Evolutionary conservation across 805 yeast genomes (phyloP), one percentile per base, ranked within the genome.

Genomic region (Candida orba): DNA sequence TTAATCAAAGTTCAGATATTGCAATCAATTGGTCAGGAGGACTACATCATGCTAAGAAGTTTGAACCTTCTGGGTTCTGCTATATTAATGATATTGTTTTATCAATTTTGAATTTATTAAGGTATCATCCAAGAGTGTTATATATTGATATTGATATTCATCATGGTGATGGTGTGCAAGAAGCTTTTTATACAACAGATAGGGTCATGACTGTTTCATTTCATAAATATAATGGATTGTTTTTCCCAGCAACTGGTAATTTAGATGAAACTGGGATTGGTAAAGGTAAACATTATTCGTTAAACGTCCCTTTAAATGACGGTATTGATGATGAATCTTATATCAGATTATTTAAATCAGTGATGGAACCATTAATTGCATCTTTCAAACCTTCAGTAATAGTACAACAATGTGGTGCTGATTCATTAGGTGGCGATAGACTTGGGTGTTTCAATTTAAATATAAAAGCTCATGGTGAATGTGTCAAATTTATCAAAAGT

Each of bases 321-420:
- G 96, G 99, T 36, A 91, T 93, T 43, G 98, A 93, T 60, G 99
- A 93, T 64, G 86, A 69, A 52, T 63, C 77, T 52, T 64, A 79
- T 18, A 41, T 45, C 6, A 22, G 48, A 34, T 31, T 45, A 23
- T 45, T 45, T 60, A 85, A 81, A 66, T 80, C 93, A 15, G 77
- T 93, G 39, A 81, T 95, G 54, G 96, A 89, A 62, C 98, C 97
- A 3, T 75, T 89, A 35, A 84, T 95, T 50, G 73, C 79, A 52
- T 81, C 87, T 84, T 93, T 84, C 66, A 95, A 86, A 64, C 99
- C 99, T 2, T 79, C 95, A 8, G 97, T 95, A 0, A 84, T 93
- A 48, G 96, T 93, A n/a, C 77, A 90, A 51, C 99, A 93, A 66
- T 89, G 97, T 69, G 99, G 99, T 39, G 99, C 97, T 25, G 99